Evolutionary conservation across 163 green algal genomes (phyloP).

Genomic region (Chlorella variabilis): DNA sequence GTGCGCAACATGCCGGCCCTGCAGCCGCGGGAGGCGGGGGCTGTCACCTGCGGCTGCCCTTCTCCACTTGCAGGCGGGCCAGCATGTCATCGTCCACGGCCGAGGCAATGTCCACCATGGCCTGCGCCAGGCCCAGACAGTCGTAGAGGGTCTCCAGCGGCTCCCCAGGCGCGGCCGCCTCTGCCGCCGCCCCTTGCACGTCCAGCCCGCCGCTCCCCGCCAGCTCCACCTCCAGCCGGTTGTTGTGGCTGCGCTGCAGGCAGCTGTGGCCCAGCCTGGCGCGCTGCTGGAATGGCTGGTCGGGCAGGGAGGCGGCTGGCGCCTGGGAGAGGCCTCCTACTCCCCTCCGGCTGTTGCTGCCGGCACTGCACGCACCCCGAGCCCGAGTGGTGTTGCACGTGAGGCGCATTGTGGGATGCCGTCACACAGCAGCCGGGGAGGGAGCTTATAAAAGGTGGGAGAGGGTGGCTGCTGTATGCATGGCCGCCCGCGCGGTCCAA

Average conservation of each 20-base stretch:
- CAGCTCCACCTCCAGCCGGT: constrained; percentile 11
- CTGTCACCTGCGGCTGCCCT: constrained; percentile 62
- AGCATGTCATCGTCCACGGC: constrained; percentile 62
- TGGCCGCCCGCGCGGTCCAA: too few species aligned
- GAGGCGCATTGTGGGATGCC: too few species aligned
- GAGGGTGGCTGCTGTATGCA: too few species aligned
- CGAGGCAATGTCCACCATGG: constrained; percentile 78
- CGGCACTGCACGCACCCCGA: too few species aligned
- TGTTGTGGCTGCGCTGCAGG: neutral
- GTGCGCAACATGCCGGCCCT: neutral
- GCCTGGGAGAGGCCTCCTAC: too few species aligned
- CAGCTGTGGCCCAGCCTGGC: neutral
- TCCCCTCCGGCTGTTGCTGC: too few species aligned
- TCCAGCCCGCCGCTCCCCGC: neutral
- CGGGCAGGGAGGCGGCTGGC: too few species aligned
- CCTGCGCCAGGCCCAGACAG: constrained; percentile 49
- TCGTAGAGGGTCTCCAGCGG: neutral
- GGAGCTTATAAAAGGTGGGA: too few species aligned
- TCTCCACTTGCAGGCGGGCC: constrained; percentile 50
- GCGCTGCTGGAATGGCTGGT: too few species aligned
- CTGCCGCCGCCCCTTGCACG: constrained; percentile 12
- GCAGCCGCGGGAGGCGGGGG: neutral
- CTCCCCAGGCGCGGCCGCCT: neutral
- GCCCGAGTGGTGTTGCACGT: too few species aligned
- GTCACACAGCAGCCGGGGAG: too few species aligned